Evolutionary conservation across 495 filamentous ascomycete species (phyloP), one percentile per base, ranked within the genome.

Genomic region (Penicillium daleae): DNA sequence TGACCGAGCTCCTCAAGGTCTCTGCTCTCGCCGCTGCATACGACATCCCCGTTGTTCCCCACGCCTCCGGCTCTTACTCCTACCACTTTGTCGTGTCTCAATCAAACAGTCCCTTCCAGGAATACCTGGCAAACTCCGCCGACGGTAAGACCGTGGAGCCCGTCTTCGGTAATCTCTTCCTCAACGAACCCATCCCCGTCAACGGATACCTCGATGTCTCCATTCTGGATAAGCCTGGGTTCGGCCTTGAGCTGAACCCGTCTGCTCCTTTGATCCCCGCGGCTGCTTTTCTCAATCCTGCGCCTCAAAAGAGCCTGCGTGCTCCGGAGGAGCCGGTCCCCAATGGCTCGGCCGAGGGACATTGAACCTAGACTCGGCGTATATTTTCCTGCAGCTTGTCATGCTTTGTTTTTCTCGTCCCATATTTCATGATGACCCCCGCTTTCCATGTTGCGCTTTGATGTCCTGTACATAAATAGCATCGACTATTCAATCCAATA

Each of bases 31-130:
- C 93, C 17, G 86, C 92, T 6, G 92, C 93, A 2, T 97, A 97
- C 74, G 93, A 97, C 70, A 89, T 97, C 40, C 92, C 92, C 29
- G 92, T 97, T 4, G 92, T 97, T n/a, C 93, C 93, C 21, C 93
- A 97, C 70, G 93, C 92, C 8, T 92, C 89, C 56, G 93, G 93
- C 4, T 89, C 93, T 3, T 97, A 97, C 81, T 93, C 90, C 64
- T 97, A 97, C 78, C 93, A 97, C 78, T 96, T 92, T 65, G 93
- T 96, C 46, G 86, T 96, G 65, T 93, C 91, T 40, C 92, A 96
- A 74, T 85, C 89, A 21, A 96, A 96, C 78, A 89, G 89, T 40
- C 93, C 93, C 21, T 97, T 97, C 82, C 92, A 96, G 75, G 93
- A 97, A 76, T 97, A 97, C 66, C 85, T 97, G 10, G 92, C 92